Base-by-base conservation (phyloP, 1,284 basidiomycete genomes). In the Porphyrellus sp. region DNA sequence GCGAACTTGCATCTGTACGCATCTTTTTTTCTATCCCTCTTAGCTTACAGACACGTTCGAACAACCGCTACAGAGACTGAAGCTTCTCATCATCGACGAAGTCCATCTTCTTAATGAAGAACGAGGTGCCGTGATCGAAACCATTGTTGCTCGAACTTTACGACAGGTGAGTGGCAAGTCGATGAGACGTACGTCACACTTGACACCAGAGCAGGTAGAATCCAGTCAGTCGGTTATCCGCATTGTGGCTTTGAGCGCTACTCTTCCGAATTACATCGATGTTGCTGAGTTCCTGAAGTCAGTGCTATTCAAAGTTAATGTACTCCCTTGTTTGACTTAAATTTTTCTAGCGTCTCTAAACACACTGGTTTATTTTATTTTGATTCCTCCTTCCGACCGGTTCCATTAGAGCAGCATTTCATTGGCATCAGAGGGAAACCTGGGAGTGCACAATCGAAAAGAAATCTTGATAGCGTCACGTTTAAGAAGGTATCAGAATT, bases 171-270 rank as follows among this genome's bases (percentile, higher is more conserved):
- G 68, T 58, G 2, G 12, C 20, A 34, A 30, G 12, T 34, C 3
- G 25, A 38, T 20, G 18, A 24, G 20, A 34, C 23, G 31, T 18
- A 28, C 35, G 27, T 30, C 18, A 35, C 18, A 47, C 40, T 23
- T 35, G 24, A 13, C 50, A 21, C 35, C 52, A 51, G 35, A 54
- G 28, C 62, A 93, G 88, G 94, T 97, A 46, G 97, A 99, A 71
- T 95, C 94, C 1, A 94, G 86, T 57, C 97, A 99, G 76, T 94
- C 92, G 0, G 79, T 99, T 42, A 99, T 99, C 63, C 87, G 97
- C n/a, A 96, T 99, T 51, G 91, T 99, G 27, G 97, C 97, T 12
- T 76, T 99, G n/a, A 97, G 93, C 69, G 97, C 97, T 0, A 99
- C 97, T 0, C 78, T 99, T 48, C 97, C 97, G 4, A 99, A 99